phyloP scores from a whole-genome alignment of 768 basidiomycete genomes.

The Imleria badia region DNA sequence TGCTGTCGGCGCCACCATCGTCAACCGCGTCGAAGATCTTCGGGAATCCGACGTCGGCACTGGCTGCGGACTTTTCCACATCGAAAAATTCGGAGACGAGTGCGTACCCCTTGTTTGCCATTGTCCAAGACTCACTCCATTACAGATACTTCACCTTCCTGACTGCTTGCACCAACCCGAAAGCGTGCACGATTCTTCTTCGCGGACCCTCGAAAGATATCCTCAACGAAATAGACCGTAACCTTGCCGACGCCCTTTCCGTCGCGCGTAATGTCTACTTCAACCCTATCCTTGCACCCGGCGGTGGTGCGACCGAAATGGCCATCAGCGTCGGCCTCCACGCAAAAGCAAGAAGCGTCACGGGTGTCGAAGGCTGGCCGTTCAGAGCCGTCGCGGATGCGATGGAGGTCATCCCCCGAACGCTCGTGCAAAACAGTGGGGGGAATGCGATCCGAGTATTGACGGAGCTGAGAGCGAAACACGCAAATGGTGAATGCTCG shows the following conservation, averaged over 20 bases:
- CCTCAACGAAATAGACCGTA: constrained; percentile 96
- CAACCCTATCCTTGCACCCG: constrained; percentile 90
- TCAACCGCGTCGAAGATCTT: constrained; percentile 94
- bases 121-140: background rate
- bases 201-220: constrained; percentile 98
- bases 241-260: constrained; percentile 95
- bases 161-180: constrained; percentile 84
- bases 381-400: constrained; percentile 93
- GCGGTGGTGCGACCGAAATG: constrained; percentile 98
- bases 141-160: constrained; percentile 94
- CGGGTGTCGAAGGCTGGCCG: constrained; percentile 89
- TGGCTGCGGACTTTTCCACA: constrained; percentile 91
- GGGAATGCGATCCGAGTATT: constrained; percentile 92
- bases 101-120: constrained; percentile 21
- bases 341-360: constrained; percentile 71
- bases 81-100: constrained; percentile 99
- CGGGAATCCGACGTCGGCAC: constrained; percentile 92
- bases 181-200: constrained; percentile 97
- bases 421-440: constrained; percentile 91
- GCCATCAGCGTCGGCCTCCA: constrained; percentile 89
- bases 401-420: constrained; percentile 95
- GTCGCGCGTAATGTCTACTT: constrained; percentile 97
- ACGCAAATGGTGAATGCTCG: constrained; percentile 84
- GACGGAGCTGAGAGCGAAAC: constrained; percentile 95
- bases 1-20: constrained; percentile 93